Percentiles rank a stretch among this genome's conserved stretches.
Evolutionary conservation across 2,329 filamentous ascomycete genomes (phyloP).

Genomic region (Diaporthe citri): DNA sequence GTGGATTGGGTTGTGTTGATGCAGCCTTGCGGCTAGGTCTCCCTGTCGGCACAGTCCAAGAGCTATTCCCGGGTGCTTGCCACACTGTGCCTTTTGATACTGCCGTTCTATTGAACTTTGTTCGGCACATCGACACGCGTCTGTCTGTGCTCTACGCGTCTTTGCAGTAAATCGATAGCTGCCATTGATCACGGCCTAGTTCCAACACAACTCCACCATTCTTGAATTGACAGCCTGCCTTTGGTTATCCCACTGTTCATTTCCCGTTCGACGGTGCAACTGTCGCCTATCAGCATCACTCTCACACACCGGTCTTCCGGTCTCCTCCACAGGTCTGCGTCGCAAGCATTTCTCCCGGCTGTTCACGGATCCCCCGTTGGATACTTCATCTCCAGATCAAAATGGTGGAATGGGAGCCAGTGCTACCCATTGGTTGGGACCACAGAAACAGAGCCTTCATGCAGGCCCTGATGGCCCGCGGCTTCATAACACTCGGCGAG

Average conservation of each 20-base stretch:
- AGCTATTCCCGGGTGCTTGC: background rate
- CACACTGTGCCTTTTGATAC: constrained; percentile 9
- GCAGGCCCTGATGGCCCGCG: constrained; percentile 86
- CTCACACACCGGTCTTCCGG: background rate
- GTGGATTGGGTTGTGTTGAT: constrained; percentile 1
- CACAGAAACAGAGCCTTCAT: constrained; percentile 88
- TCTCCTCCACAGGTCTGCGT: too few relatives aligned
- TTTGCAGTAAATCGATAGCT: background rate
- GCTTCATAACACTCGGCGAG: constrained; percentile 81
- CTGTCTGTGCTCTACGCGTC: constrained; percentile 8
- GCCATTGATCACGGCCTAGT: background rate
- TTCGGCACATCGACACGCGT: constrained; percentile 8
- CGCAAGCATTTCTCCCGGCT: background rate
- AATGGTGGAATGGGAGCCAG: constrained; percentile 48
- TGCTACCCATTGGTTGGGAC: constrained; percentile 55
- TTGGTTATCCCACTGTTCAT: background rate
- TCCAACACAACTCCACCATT: background rate
- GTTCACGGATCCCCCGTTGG: background rate
- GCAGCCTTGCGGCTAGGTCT: constrained; percentile 23
- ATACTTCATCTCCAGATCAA: background rate
- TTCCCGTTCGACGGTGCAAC: background rate
- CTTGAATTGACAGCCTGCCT: background rate
- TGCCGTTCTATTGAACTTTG: background rate
- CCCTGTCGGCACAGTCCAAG: constrained; percentile 4
- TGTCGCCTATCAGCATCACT: background rate